Conservation (phyloP, 2,329 filamentous ascomycete species). For the Ophidiomyces ophidiicola region DNA sequence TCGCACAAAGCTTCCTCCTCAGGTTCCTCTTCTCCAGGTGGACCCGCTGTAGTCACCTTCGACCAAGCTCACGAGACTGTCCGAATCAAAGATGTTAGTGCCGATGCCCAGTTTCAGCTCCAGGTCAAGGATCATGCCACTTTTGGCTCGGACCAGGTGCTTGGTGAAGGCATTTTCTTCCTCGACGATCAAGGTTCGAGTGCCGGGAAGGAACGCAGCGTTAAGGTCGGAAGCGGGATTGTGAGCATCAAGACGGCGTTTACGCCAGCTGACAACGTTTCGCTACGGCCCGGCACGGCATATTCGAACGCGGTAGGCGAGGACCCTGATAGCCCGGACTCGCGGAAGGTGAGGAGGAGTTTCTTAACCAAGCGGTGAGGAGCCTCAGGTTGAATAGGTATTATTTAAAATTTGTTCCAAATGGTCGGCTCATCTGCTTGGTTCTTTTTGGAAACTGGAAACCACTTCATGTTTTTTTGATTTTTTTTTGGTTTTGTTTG, state of each 20-base stretch:
- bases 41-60: conserved; percentile 44
- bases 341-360: conserved; percentile 33
- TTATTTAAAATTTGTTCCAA: too few species aligned
- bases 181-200: conserved; percentile 66
- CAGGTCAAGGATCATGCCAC: conserved; percentile 74
- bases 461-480: background rate
- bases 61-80: conserved; percentile 58
- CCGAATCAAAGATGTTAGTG: conserved; percentile 56
- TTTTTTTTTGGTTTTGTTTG: conserved; percentile 2
- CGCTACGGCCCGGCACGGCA: conserved; percentile 27
- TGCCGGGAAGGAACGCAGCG: conserved; percentile 54
- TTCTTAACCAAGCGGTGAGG: conserved; percentile 35
- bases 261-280: conserved; percentile 36
- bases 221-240: conserved; percentile 60
- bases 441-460: background rate
- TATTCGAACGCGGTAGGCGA: conserved; percentile 23
- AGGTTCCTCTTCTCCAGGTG: conserved; percentile 6
- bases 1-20: conserved; percentile 55
- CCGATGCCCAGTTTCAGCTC: conserved; percentile 77
- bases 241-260: conserved; percentile 68
- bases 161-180: conserved; percentile 81
- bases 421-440: too few species aligned
- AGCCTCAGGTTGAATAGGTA: too few species aligned
- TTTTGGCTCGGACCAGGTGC: conserved; percentile 68
- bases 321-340: conserved; percentile 30